These are phyloP conservation scores for Xylaria venustula DNA, from an alignment of 495 filamentous ascomycete genomes.

Conservation along the genomic window DNA sequence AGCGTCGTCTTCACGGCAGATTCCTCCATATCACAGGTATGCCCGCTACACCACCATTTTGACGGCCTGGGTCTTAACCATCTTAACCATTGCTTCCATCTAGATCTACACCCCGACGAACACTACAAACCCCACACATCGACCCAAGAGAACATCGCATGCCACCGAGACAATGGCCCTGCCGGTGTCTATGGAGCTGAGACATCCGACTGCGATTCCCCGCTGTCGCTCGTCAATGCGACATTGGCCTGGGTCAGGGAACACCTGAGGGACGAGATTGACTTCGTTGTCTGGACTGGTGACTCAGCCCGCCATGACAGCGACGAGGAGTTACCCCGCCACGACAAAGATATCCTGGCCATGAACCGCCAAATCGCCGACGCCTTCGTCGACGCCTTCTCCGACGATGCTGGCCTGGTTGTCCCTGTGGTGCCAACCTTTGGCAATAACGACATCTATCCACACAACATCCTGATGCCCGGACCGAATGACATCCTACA, in stretches of 20 bases:
- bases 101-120: constrained; percentile 88
- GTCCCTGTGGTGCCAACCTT: constrained; percentile 88
- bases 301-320: constrained; percentile 95
- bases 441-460: constrained; percentile 96
- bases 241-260: constrained; percentile 91
- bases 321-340: constrained; percentile 80
- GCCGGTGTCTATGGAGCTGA: constrained; percentile 82
- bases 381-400: constrained; percentile 74
- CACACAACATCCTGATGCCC: constrained; percentile 86
- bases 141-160: constrained; percentile 63
- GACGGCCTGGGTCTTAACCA: neutral
- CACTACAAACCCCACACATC: constrained; percentile 78
- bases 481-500: constrained; percentile 86
- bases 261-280: constrained; percentile 77
- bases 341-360: constrained; percentile 65
- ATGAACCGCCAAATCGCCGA: constrained; percentile 72
- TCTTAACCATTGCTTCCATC: constrained; percentile 13
- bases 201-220: constrained; percentile 85
- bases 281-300: constrained; percentile 98
- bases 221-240: constrained; percentile 74
- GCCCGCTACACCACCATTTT: constrained; percentile 20
- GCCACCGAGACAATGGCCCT: constrained; percentile 74
- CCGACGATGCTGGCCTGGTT: constrained; percentile 53
- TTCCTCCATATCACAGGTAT: constrained; percentile 96
- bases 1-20: constrained; percentile 65